Evolutionary conservation across 768 basidiomycete species (phyloP), one percentile per base, ranked within the genome.

Genomic region (Flagelloscypha sp.): DNA sequence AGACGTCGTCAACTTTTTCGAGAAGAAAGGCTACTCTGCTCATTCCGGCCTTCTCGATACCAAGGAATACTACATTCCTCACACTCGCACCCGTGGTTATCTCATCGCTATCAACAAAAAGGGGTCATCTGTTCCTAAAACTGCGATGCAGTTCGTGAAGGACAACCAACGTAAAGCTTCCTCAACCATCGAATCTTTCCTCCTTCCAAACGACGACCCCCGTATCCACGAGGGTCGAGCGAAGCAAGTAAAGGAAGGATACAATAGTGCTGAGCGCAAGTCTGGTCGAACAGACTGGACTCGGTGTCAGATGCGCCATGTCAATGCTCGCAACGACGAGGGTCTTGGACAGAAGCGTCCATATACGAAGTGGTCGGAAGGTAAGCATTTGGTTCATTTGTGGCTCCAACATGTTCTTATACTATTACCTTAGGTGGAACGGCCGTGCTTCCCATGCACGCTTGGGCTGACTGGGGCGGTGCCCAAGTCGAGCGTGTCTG

Each of bases 401-500:
- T n/a, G n/a, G n/a, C n/a, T n/a, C n/a, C n/a, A n/a, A n/a, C n/a
- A n/a, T 7, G 31, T 17, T 24, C 17, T 42, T 29, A 46, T 24
- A 15, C 24, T 35, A n/a, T 31, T 32, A 15, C 18, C 21, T 24
- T 37, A 84, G 86, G 79, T 53, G 88, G 85, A 7, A 78, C 71
- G 44, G 90, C 86, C 51, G 88, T 83, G 52, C 60, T 93, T 36
- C 81, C 79, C 1, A 90, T 93, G 48, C 88, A 85, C 47, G 82
- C 83, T 20, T 97, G 93, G 93, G 75, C 78, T 39, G 90, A 95
- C 52, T 97, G 93, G 93, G 87, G 80, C 17, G 62, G 76, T n/a
- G 74, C 76, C 9, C 92, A 95, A 55, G 92, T 95, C 13, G 89
- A 95, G 51, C 78, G 93, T 21, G 93, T 97, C 4, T 85, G 88